phyloP scores from a whole-genome alignment of 176 grass and related monocot genomes.

The Juncus effusus region DNA sequence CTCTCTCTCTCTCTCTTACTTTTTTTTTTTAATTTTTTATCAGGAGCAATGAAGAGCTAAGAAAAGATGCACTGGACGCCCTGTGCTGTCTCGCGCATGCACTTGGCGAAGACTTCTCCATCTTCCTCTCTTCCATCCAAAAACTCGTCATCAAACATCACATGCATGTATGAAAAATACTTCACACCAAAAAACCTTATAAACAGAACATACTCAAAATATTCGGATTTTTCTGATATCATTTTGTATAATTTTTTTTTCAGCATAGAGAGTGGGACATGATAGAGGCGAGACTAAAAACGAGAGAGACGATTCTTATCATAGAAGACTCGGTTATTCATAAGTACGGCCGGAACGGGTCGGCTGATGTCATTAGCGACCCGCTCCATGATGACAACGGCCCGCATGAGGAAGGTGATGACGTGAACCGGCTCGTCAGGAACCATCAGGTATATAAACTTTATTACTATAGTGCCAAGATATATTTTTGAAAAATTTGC shows the following conservation, averaged over 20 bases:
- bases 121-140: slow-evolving; percentile 74
- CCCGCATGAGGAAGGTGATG: slow-evolving; percentile 70
- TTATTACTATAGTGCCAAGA: not conserved
- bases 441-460: slow-evolving; percentile 68
- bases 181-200: not conserved
- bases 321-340: slow-evolving; percentile 64
- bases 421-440: slow-evolving; percentile 58
- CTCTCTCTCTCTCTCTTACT: slow-evolving; percentile 6
- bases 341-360: slow-evolving; percentile 59
- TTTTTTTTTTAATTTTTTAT: slow-evolving; percentile 22
- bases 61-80: slow-evolving; percentile 90
- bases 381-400: slow-evolving; percentile 70
- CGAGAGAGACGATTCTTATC: slow-evolving; percentile 42
- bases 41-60: slow-evolving; percentile 85
- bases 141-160: slow-evolving; percentile 94
- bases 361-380: slow-evolving; percentile 68
- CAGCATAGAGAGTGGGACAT: slow-evolving; percentile 92
- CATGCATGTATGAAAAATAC: slow-evolving; percentile 47
- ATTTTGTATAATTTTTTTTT: slow-evolving; percentile 23
- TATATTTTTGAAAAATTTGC: too few species aligned
- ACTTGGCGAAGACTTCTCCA: slow-evolving; percentile 87
- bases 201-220: not conserved
- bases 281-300: slow-evolving; percentile 66
- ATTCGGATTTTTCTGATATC: slow-evolving; percentile 14
- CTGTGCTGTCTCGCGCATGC: slow-evolving; percentile 91